Evolutionary conservation across 148 eudicot genomes (phyloP).

Genomic region (Heliamphora exappendiculata): DNA sequence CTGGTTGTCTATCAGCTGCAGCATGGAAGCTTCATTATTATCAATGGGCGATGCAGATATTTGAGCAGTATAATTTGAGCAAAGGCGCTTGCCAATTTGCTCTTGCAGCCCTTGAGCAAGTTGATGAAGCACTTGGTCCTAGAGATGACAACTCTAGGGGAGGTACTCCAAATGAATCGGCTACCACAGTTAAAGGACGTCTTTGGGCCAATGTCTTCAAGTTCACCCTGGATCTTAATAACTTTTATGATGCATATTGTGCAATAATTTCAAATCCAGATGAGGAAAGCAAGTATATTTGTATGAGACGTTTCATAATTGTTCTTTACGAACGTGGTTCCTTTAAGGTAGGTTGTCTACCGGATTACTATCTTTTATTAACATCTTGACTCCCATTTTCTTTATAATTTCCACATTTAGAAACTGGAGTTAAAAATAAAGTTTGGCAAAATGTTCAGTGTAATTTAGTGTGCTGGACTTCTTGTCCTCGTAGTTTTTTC

Average conservation of each 20-base stretch:
- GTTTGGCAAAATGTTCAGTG: not conserved
- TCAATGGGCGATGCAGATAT: conserved; percentile 95
- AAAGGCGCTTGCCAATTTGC: conserved; percentile 96
- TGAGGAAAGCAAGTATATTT: conserved; percentile 84
- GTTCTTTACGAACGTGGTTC: conserved; percentile 94
- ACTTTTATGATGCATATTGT: conserved; percentile 91
- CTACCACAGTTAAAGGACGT: conserved; percentile 63
- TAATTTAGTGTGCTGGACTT: not conserved
- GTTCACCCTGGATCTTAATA: conserved; percentile 69
- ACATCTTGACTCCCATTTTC: not conserved
- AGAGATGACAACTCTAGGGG: conserved; percentile 24
- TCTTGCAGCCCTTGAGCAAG: conserved; percentile 94
- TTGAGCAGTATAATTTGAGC: conserved; percentile 78
- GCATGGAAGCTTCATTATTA: conserved; percentile 91
- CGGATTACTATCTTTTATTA: conserved; percentile 8
- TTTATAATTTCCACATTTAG: not conserved
- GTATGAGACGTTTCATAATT: conserved; percentile 89
- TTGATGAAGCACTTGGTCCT: conserved; percentile 63
- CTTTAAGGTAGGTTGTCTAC: conserved; percentile 46
- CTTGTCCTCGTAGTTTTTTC: not conserved
- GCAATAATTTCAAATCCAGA: conserved; percentile 95
- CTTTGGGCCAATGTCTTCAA: conserved; percentile 99
- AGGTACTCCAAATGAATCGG: conserved; percentile 43
- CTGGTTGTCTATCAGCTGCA: conserved; percentile 40
- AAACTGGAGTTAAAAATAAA: not conserved